Evolutionary conservation across 23 red algal species (phyloP).

Genomic region (Pyropia haitanensis): DNA sequence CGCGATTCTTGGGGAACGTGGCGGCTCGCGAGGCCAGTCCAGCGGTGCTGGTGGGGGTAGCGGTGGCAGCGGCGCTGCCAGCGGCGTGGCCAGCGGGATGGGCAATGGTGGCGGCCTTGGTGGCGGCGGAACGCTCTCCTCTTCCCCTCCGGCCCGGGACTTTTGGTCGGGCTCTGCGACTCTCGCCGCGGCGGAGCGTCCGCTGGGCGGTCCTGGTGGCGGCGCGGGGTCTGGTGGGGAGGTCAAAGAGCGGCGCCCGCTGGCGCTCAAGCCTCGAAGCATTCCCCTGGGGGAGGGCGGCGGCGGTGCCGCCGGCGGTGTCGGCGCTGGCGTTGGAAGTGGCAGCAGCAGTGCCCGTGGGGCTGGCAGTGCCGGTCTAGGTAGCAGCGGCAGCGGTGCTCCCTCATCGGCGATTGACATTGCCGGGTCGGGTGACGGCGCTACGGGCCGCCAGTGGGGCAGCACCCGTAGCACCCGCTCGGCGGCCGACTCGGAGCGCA

Average conservation of each 20-base stretch:
- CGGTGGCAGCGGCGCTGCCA: no score
- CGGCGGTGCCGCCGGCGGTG: conserved; percentile 13
- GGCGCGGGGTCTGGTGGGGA: neutral
- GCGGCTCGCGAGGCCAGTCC: no score
- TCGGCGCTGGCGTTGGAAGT: conserved; percentile 19
- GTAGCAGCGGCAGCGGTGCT: conserved; percentile 9
- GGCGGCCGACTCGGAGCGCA: neutral
- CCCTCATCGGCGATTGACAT: conserved; percentile 31
- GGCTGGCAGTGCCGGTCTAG: no score
- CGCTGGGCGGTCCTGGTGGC: conserved; percentile 4
- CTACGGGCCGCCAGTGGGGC: neutral
- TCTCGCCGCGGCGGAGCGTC: conserved; percentile 51
- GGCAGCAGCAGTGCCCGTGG: no score
- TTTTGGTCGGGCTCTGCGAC: conserved; percentile 55
- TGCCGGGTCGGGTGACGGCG: conserved; percentile 3
- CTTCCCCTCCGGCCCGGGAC: conserved; percentile 23
- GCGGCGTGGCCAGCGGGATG: no score
- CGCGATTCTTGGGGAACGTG: no score
- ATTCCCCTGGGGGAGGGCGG: conserved; percentile 37
- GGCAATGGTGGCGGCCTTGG: no score
- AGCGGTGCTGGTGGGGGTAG: no score
- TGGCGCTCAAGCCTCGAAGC: conserved; percentile 51
- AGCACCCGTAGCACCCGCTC: neutral
- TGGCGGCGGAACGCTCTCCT: no score
- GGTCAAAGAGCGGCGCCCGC: conserved; percentile 32